Evolutionary conservation across 805 yeast species (phyloP), one percentile per base, ranked within the genome.

Genomic region (Cephaloascus albidus): DNA sequence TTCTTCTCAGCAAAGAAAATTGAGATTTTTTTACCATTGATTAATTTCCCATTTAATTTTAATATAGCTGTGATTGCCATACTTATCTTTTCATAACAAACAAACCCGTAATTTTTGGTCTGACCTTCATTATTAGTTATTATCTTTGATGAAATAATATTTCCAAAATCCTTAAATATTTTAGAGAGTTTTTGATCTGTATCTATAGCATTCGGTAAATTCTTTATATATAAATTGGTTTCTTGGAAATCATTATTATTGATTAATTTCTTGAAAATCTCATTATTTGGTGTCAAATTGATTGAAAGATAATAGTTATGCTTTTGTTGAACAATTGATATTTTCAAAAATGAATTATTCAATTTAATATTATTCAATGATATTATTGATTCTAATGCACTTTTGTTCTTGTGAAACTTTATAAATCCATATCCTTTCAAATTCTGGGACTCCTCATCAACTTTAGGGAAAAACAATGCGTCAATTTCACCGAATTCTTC

Each of bases 201-300:
- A 38, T 62, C 65, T 54, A 80, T 74, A 3, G 63, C 45, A 10
- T 66, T 46, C 4, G 85, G 81, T 32, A 85, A 58, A 51, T 78
- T 76, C 43, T 78, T 81, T 28, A 85, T 78, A 52, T 84, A 85
- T 35, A 85, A 65, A 55, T 85, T 85, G 4, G 87, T 76, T 48
- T 81, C 87, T 53, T 80, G 87, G 46, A 58, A 65, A 43, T 64
- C 62, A 26, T 52, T 44, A 30, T 43, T 39, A 41, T 54, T 55
- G 30, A 51, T 38, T 38, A 56, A 58, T 2, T 39, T 40, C 10
- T 26, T 39, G 36, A 40, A 32, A 14, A 38, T 42, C 20, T 32
- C 39, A 27, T 38, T 43, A 40, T 40, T 44, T 8, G 20, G 10
- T 12, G 37, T 39, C 19, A 37, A 36, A 35, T 39, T 45, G 32